Conservation (phyloP, 805 yeast species). For the Lachancea meyersii region DNA sequence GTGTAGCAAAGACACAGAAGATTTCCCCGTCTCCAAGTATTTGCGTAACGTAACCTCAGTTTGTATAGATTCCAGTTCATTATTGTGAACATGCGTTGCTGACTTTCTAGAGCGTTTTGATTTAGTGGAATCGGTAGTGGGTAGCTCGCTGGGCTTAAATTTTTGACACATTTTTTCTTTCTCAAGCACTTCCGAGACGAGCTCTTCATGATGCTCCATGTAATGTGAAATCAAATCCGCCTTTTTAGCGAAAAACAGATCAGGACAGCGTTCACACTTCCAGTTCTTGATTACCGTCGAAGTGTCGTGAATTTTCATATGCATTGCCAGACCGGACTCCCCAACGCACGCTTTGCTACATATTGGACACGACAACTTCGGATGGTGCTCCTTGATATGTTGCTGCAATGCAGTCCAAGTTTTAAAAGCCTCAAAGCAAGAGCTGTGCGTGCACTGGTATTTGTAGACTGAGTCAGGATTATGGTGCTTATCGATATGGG, state of each 20-base stretch:
- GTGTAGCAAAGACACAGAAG: conserved; percentile 29
- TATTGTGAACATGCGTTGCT: conserved; percentile 2
- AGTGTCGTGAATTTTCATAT: conserved; percentile 65
- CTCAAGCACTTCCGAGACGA: background rate
- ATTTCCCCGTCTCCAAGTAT: conserved; percentile 22
- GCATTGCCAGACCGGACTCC: conserved; percentile 59
- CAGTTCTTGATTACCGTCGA: conserved; percentile 48
- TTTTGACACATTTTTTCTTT: background rate
- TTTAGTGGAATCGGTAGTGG: background rate
- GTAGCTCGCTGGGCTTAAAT: background rate
- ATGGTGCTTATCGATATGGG: conserved; percentile 64
- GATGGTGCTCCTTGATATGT: conserved; percentile 70
- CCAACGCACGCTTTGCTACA: conserved; percentile 76
- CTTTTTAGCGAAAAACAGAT: conserved; percentile 47
- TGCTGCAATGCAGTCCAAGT: conserved; percentile 69
- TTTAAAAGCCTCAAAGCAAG: conserved; percentile 54
- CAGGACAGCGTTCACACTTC: conserved; percentile 55
- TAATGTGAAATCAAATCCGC: conserved; percentile 54
- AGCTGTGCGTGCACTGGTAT: conserved; percentile 56
- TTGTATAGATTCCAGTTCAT: conserved; percentile 16
- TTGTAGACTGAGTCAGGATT: conserved; percentile 35
- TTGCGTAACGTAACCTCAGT: conserved; percentile 26
- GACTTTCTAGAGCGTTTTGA: conserved; percentile 5
- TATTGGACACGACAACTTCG: conserved; percentile 52
- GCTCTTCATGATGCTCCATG: conserved; percentile 36